Conservation (phyloP, 495 filamentous ascomycete species). For the Aspergillus affinis region DNA sequence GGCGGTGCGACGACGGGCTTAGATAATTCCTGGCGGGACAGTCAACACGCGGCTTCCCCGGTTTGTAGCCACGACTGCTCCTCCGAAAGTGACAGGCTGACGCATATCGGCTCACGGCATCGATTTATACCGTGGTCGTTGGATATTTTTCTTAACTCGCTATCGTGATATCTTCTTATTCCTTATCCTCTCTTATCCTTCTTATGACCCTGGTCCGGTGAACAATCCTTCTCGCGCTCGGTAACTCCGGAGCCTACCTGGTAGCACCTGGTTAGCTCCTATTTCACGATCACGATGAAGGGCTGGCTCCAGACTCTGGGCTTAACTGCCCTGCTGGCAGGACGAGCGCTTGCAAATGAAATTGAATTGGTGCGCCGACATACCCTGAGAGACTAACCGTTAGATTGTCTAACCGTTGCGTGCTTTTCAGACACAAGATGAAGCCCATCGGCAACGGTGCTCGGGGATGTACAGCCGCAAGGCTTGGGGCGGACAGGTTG, state of each 20-base stretch:
- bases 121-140: background rate
- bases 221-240: conserved; percentile 12
- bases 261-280: conserved; percentile 23
- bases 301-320: conserved; percentile 51
- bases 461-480: conserved; percentile 95
- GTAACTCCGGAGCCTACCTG: conserved; percentile 28
- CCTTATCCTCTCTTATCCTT: conserved; percentile 7
- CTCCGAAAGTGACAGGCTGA: conserved; percentile 1
- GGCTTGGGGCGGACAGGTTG: conserved; percentile 82
- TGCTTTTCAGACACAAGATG: conserved; percentile 63
- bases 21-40: conserved; percentile 26
- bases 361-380: conserved; percentile 57
- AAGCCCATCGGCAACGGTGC: conserved; percentile 81
- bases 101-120: background rate
- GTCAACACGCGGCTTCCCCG: conserved; percentile 37
- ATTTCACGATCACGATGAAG: conserved; percentile 47
- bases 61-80: conserved; percentile 32
- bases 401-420: conserved; percentile 17
- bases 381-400: background rate
- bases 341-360: conserved; percentile 57
- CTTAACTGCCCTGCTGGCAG: conserved; percentile 51
- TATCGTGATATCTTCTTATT: background rate
- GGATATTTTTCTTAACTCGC: background rate
- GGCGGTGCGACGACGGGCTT: conserved; percentile 23
- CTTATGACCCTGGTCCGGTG: conserved; percentile 14